Conservation (phyloP, 495 filamentous ascomycete species). For the Trichoderma asperelloides region DNA sequence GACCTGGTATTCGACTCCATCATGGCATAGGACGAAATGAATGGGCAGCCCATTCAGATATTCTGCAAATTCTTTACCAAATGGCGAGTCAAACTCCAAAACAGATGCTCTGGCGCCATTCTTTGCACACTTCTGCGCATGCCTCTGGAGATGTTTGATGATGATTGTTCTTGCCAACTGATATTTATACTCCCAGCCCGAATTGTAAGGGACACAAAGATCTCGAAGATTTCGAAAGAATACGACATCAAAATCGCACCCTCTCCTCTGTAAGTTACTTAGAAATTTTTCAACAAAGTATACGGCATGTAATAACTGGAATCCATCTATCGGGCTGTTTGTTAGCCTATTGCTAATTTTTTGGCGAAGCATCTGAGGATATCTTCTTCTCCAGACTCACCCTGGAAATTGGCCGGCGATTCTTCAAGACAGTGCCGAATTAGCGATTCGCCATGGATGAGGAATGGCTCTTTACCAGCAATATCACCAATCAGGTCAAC, state of each 20-base stretch:
- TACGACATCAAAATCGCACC: conserved; percentile 59
- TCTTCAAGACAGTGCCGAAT: conserved; percentile 53
- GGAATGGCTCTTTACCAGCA: conserved; percentile 60
- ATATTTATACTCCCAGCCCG: conserved; percentile 38
- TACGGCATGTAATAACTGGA: conserved; percentile 63
- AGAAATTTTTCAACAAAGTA: conserved; percentile 60
- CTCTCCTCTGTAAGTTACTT: conserved; percentile 44
- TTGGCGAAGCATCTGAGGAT: neutral
- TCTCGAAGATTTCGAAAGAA: conserved; percentile 51
- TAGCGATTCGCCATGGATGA: conserved; percentile 67
- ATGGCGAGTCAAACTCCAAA: conserved; percentile 35
- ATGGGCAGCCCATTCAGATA: conserved; percentile 44
- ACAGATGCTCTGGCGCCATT: conserved; percentile 22
- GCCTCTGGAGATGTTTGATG: conserved; percentile 47
- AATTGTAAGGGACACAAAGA: conserved; percentile 34
- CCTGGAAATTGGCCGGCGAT: conserved; percentile 49
- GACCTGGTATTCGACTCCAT: conserved; percentile 11
- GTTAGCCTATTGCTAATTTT: neutral
- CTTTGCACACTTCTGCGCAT: neutral
- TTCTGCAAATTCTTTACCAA: conserved; percentile 36
- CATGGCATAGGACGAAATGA: conserved; percentile 65
- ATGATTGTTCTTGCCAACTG: conserved; percentile 51
- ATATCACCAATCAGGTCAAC: conserved; percentile 66
- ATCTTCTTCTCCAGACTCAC: conserved; percentile 21
- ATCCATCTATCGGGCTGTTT: conserved; percentile 35